phyloP scores from a whole-genome alignment of 257 asterid species.

The Craterostigma plantagineum region DNA sequence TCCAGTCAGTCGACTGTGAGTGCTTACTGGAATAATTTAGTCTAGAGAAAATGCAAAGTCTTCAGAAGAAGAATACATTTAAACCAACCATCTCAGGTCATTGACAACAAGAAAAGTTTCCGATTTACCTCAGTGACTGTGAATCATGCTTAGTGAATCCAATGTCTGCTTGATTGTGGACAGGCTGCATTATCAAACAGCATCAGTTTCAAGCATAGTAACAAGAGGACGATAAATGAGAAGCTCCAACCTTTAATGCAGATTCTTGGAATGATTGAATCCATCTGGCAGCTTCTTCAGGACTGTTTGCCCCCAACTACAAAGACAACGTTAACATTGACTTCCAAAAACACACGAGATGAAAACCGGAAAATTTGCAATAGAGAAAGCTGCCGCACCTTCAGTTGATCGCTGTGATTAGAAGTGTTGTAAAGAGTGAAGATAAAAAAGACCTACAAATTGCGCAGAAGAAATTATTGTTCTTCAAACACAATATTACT shows the following conservation, averaged over 20 bases:
- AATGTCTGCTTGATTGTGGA: constrained; percentile 31
- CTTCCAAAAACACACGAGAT: constrained; percentile 7
- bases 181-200: constrained; percentile 36
- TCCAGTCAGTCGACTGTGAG: constrained; percentile 57
- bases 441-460: constrained; percentile 41
- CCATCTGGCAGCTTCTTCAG: constrained; percentile 97
- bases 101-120: constrained; percentile 2
- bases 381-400: constrained; percentile 39
- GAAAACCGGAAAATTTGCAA: constrained; percentile 5
- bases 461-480: constrained; percentile 8
- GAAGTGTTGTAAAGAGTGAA: constrained; percentile 67
- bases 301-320: constrained; percentile 94
- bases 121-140: constrained; percentile 43
- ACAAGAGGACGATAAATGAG: constrained; percentile 9
- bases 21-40: constrained; percentile 41
- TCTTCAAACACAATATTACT: neutral
- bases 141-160: constrained; percentile 26
- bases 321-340: constrained; percentile 14
- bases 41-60: constrained; percentile 22
- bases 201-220: constrained; percentile 19
- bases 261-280: constrained; percentile 81
- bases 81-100: too few species aligned
- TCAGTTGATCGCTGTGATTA: constrained; percentile 73
- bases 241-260: constrained; percentile 55
- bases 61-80: too few species aligned